phyloP scores from a whole-genome alignment of 2,329 filamentous ascomycete species.

The Colletotrichum scovillei region DNA sequence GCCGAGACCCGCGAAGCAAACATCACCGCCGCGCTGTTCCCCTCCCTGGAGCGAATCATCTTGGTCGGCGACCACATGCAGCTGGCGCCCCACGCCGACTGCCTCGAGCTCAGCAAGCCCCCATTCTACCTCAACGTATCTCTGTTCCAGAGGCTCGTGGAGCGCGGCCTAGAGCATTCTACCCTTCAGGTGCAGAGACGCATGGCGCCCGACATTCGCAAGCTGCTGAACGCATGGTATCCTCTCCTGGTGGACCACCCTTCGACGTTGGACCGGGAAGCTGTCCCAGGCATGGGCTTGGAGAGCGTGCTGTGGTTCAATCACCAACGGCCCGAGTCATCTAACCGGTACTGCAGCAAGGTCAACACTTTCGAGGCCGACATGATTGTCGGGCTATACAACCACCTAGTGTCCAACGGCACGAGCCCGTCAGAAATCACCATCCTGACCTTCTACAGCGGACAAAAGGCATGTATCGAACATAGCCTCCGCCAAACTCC shows the following conservation, averaged over 20 bases:
- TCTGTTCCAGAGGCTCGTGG: conserved; percentile 83
- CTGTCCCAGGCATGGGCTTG: conserved; percentile 58
- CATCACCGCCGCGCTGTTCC: conserved; percentile 62
- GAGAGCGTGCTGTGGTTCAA: conserved; percentile 51
- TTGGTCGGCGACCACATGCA: conserved; percentile 85
- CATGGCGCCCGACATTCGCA: conserved; percentile 59
- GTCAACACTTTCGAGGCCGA: conserved; percentile 78
- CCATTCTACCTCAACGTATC: conserved; percentile 79
- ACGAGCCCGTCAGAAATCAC: conserved; percentile 73
- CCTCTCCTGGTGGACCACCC: conserved; percentile 56
- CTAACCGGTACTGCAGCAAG: conserved; percentile 72
- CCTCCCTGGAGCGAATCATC: conserved; percentile 64
- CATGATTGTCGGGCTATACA: conserved; percentile 80
- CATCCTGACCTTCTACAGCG: conserved; percentile 88
- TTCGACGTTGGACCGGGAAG: conserved; percentile 45
- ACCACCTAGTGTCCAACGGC: conserved; percentile 78
- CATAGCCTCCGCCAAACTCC: conserved; percentile 50
- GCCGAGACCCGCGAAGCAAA: conserved; percentile 79
- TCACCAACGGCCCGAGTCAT: conserved; percentile 70
- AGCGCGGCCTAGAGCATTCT: conserved; percentile 70
- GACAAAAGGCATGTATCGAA: conserved; percentile 77
- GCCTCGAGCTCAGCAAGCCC: conserved; percentile 65
- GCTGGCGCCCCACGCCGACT: conserved; percentile 75
- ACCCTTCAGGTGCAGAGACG: conserved; percentile 76
- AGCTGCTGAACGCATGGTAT: conserved; percentile 61